These are phyloP conservation scores for Russula sp. DNA, from an alignment of 768 basidiomycete species.

Conservation along the genomic window DNA sequence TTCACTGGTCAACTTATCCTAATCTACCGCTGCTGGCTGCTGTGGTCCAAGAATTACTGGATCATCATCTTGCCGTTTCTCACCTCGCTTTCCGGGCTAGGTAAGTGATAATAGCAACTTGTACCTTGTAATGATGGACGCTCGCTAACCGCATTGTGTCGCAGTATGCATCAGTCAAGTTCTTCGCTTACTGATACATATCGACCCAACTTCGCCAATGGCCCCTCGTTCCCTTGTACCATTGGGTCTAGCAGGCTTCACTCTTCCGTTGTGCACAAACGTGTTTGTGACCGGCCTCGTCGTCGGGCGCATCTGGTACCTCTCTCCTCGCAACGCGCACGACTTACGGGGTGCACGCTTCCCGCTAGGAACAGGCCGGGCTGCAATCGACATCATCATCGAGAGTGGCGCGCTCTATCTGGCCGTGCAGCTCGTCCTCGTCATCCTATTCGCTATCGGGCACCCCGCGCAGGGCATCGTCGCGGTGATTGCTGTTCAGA, in stretches of 20 bases:
- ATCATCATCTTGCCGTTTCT: slow-evolving; percentile 34
- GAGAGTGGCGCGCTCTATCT: slow-evolving; percentile 40
- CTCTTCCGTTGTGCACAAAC: slow-evolving; percentile 39
- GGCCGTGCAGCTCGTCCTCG: slow-evolving; percentile 36
- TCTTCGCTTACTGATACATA: not conserved
- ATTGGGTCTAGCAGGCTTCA: slow-evolving; percentile 34
- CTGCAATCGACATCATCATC: slow-evolving; percentile 34
- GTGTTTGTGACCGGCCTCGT: slow-evolving; percentile 39
- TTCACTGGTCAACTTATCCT: slow-evolving; percentile 34
- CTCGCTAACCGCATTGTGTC: not conserved
- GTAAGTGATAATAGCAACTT: slow-evolving; percentile 28
- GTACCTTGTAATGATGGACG: not conserved
- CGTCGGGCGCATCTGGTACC: slow-evolving; percentile 35
- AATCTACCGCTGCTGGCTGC: slow-evolving; percentile 39
- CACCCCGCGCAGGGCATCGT: slow-evolving; percentile 35
- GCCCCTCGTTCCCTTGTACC: slow-evolving; percentile 22
- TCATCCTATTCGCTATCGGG: slow-evolving; percentile 33
- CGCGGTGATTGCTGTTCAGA: slow-evolving; percentile 36
- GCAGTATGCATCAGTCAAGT: not conserved
- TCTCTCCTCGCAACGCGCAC: slow-evolving; percentile 22
- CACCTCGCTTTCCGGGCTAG: slow-evolving; percentile 31
- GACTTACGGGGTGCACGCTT: not conserved
- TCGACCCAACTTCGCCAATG: not conserved
- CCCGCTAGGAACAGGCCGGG: not conserved
- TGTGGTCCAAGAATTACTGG: slow-evolving; percentile 35